Evolutionary conservation across 768 basidiomycete genomes (phyloP), one percentile per base, ranked within the genome.

Genomic region (Lactarius evosmus): DNA sequence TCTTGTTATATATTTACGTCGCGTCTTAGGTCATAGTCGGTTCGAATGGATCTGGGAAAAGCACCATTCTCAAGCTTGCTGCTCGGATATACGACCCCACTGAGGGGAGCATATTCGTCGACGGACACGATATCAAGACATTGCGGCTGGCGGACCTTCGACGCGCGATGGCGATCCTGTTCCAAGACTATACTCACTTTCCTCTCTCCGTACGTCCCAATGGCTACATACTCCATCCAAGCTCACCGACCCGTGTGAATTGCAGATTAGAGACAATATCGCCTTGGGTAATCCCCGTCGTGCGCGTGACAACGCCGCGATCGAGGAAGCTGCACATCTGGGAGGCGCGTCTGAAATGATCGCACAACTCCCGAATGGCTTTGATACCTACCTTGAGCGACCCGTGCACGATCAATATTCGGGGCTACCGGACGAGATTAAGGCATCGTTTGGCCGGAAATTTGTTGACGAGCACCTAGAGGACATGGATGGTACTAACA

Each of bases 171-270:
- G 85, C 86, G 3, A 87, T 86, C 19, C 79, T 93, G 32, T 91
- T 91, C 74, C 90, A 93, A 70, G 91, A 93, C 71, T 91, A 89
- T 69, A 89, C 87, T 0, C 79, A 85, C 68, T 91, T 92, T 69
- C 90, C 90, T 0, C 77, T 93, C 54, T 87, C 89, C 22, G 89
- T 89, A 65, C 53, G 87, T 44, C 34, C 22, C 46, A 22, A 25
- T 25, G 22, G 4, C 46, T 7, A 25, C 55, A 19, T 56, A 14
- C 25, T n/a, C 4, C 36, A n/a, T 7, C 38, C 22, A 25, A 22
- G n/a, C 27, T 54, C 12, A 12, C 27, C 6, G 22, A 41, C 33
- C 33, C 33, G 17, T 29, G 29, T 17, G 33, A 14, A 14, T 2
- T 34, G 1, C 69, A 92, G 90, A 85, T 93, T 54, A 80, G 77